Conservation (phyloP, 306 rosid genomes). For the Sesbania bispinosa region DNA sequence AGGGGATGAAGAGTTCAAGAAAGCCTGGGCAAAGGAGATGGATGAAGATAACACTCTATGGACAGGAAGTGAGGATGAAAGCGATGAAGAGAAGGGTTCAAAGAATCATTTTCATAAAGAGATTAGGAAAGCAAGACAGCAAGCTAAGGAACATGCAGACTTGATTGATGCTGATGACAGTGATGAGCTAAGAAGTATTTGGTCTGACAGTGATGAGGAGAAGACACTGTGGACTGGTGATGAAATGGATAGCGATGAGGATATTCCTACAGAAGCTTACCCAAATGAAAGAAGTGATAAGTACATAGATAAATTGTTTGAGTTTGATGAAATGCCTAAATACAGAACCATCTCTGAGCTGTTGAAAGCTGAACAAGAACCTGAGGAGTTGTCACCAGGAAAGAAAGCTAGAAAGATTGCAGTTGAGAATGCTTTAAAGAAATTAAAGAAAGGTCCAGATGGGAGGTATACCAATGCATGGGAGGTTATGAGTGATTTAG, state of each 20-base stretch:
- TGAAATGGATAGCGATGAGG: constrained; percentile 72
- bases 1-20: constrained; percentile 62
- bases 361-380: constrained; percentile 72
- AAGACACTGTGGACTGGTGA: constrained; percentile 89
- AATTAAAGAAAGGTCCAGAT: constrained; percentile 84
- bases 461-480: constrained; percentile 73
- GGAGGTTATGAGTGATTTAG: constrained; percentile 86
- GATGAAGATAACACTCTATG: constrained; percentile 66
- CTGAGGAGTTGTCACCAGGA: constrained; percentile 80
- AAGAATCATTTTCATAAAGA: constrained; percentile 48
- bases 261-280: constrained; percentile 77
- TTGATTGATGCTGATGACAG: constrained; percentile 76
- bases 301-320: constrained; percentile 69
- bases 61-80: constrained; percentile 80
- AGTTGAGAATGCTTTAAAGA: constrained; percentile 77
- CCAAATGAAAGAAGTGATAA: constrained; percentile 77
- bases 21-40: constrained; percentile 71
- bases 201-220: constrained; percentile 89
- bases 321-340: constrained; percentile 82
- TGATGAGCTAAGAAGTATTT: constrained; percentile 77
- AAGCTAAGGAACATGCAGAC: constrained; percentile 70
- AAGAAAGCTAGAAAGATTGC: constrained; percentile 84
- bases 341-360: constrained; percentile 64
- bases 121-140: constrained; percentile 55
- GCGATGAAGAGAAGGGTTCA: constrained; percentile 36